Evolutionary conservation across 2,329 filamentous ascomycete species (phyloP).

Genomic region (Epichloe baconii): DNA sequence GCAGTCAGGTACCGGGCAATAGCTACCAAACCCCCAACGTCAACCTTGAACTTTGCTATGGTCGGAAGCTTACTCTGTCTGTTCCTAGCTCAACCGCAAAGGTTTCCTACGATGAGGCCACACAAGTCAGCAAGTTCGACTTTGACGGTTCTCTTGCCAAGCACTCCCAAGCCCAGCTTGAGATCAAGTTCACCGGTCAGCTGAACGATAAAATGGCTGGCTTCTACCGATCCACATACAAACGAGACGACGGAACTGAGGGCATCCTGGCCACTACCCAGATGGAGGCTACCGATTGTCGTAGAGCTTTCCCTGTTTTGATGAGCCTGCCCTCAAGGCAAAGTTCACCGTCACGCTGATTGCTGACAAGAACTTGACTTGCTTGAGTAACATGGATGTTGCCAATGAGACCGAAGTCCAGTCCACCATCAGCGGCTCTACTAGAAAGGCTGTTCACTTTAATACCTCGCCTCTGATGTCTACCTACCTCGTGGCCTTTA

Average conservation of each 20-base stretch:
- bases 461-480: conserved; percentile 91
- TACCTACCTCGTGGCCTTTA: conserved; percentile 87
- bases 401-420: conserved; percentile 59
- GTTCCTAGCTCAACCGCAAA: conserved; percentile 11
- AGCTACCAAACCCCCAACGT: background rate
- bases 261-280: conserved; percentile 82
- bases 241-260: conserved; percentile 62
- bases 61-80: background rate
- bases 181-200: conserved; percentile 53
- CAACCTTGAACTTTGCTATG: too few relatives aligned
- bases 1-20: conserved; percentile 26
- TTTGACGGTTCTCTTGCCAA: conserved; percentile 62
- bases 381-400: conserved; percentile 94
- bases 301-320: conserved; percentile 89
- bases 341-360: conserved; percentile 84
- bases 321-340: conserved; percentile 88
- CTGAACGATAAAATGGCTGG: conserved; percentile 95
- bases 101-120: conserved; percentile 64
- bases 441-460: conserved; percentile 71
- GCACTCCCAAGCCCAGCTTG: conserved; percentile 58
- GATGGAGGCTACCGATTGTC: conserved; percentile 92
- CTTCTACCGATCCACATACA: conserved; percentile 93
- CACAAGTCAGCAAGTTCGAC: conserved; percentile 69
- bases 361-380: conserved; percentile 81
- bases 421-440: conserved; percentile 25